Conservation (phyloP, 2,329 filamentous ascomycete species). For the Xylaria hypoxylon region DNA sequence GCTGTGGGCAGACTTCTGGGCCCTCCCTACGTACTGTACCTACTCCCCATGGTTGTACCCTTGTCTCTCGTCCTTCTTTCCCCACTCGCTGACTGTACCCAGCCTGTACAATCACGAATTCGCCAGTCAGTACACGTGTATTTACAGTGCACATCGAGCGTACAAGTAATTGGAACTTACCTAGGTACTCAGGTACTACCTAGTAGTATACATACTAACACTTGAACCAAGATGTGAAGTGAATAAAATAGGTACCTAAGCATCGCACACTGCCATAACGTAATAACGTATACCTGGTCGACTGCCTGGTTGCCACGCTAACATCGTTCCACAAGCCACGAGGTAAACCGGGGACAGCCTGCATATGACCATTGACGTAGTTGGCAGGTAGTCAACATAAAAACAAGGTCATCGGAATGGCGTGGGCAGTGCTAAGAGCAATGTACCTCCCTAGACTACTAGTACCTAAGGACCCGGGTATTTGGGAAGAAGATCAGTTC, state of each 20-base stretch:
- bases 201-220: not conserved
- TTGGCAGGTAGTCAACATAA: constrained; percentile 21
- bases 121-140: too few relatives aligned
- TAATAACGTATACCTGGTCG: not conserved
- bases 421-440: not conserved
- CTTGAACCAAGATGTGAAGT: too few relatives aligned
- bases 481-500: constrained; percentile 26
- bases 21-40: too few relatives aligned
- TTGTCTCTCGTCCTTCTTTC: not conserved
- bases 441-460: not conserved
- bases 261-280: too few relatives aligned
- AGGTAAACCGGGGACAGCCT: constrained; percentile 25
- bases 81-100: constrained; percentile 22
- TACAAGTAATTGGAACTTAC: too few relatives aligned
- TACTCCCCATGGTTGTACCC: not conserved
- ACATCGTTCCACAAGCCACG: constrained; percentile 32
- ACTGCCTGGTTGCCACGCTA: constrained; percentile 7
- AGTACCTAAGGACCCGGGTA: not conserved
- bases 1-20: too few relatives aligned
- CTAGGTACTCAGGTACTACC: too few relatives aligned
- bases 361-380: constrained; percentile 37
- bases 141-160: too few relatives aligned
- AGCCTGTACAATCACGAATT: not conserved
- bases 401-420: constrained; percentile 20
- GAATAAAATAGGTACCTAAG: too few relatives aligned